A percentile compares a stretch with the other conserved stretches of the same genome.
phyloP scores from a whole-genome alignment of 371 early-diverging fungal genomes.

The Mortierella sp. region DNA sequence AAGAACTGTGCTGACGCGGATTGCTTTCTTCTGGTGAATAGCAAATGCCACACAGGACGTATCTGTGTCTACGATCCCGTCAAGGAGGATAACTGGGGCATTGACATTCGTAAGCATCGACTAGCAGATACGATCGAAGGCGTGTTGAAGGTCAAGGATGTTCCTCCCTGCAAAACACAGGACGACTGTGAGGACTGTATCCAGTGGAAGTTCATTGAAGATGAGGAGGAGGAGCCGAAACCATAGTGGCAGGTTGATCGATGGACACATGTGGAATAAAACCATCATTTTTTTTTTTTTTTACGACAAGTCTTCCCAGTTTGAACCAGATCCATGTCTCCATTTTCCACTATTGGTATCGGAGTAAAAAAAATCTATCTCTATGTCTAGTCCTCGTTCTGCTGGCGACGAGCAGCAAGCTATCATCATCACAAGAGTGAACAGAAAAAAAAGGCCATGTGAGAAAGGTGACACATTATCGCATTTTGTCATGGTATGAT shows the following conservation, averaged over 20 bases:
- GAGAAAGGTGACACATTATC: not conserved
- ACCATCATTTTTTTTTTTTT: no score
- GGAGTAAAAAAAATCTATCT: no score
- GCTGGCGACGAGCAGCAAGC: conserved; percentile 39
- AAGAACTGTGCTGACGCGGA: not conserved
- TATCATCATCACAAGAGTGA: conserved; percentile 6
- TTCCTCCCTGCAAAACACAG: conserved; percentile 64
- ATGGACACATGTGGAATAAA: no score
- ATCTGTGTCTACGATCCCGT: conserved; percentile 76
- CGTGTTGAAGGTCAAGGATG: conserved; percentile 67
- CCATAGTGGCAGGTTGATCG: no score
- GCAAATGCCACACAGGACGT: conserved; percentile 67
- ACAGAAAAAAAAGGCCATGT: not conserved
- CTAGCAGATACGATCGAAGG: conserved; percentile 85
- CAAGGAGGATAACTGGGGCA: conserved; percentile 71
- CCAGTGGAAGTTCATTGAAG: conserved; percentile 75
- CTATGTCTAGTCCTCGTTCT: conserved; percentile 29
- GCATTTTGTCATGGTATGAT: not conserved
- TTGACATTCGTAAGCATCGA: conserved; percentile 81
- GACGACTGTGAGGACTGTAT: conserved; percentile 79
- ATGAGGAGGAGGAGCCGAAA: no score
- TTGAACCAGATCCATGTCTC: no score
- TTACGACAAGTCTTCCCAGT: no score
- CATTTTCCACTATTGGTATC: no score
- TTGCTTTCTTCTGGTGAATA: conserved; percentile 25